Base-by-base conservation (phyloP, 805 yeast species). In the Scheffersomyces ergatensis region DNA sequence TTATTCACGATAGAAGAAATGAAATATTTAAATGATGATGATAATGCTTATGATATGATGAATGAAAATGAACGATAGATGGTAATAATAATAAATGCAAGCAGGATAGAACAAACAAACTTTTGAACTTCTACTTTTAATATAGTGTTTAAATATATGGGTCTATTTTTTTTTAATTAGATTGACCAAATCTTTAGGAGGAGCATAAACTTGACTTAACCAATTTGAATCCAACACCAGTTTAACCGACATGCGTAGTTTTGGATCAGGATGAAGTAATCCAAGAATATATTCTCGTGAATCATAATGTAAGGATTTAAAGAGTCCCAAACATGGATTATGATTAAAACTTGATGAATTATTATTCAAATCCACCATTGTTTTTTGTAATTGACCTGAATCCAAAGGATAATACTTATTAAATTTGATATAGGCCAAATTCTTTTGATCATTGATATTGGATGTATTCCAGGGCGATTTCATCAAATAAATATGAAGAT, bases 381-480 rank as follows among this genome's bases (percentile, higher is more conserved):
- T 45, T 12, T 46, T 44, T 12, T 52, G 51, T 36, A 47, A 24
- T 30, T 43, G 34, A 4, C 23, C 29, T 2, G 33, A 24, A 13
- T 38, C 50, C 2, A 33, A 34, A 2, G 74, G 72, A 46, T 59
- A 70, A 29, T 55, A 41, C 19, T 47, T 47, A 12, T 47, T 46
- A 42, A 53, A 69, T 38, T 48, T 50, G 19, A 48, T 49, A 45
- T 49, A 43, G 39, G 47, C 33, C 33, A 46, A 37, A 36, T 61
- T 65, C n/a, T 44, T 44, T 8, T 42, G 39, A 36, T 55, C 60
- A 4, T 50, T 37, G 2, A 38, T n/a, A 24, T 55, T 56, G 14
- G 82, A 72, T 29, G 48, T 57, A 0, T 49, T 46, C 83, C 83
- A 78, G 2, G 82, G 82, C 33, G 63, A 66, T 8, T 65, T 54